Conservation (phyloP, 1,284 basidiomycete genomes). For the Naganishia liquefaciens region DNA sequence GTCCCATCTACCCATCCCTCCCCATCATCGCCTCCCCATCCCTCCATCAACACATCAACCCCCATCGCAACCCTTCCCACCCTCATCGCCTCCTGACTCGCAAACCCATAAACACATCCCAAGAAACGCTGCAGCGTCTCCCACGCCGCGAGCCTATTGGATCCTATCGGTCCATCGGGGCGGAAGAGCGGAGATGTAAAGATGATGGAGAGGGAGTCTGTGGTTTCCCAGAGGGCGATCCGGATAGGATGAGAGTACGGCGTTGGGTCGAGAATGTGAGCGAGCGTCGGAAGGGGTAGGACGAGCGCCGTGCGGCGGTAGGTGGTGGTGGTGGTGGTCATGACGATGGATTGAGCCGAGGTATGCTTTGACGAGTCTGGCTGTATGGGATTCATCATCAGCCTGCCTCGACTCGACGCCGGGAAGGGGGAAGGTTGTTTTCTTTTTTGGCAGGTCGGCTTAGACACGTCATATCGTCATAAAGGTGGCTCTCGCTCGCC, state of each 20-base stretch:
- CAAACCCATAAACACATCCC: conserved; percentile 48
- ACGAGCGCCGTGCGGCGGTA: conserved; percentile 17
- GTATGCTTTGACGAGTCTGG: background rate
- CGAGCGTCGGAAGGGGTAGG: conserved; percentile 15
- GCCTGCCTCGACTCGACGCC: background rate
- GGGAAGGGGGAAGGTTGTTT: background rate
- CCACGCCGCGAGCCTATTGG: conserved; percentile 36
- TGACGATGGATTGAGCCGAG: too few species aligned
- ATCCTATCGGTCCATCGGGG: background rate
- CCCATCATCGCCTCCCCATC: conserved; percentile 36
- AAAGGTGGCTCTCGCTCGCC: too few species aligned
- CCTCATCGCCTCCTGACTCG: conserved; percentile 43
- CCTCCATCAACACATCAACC: conserved; percentile 46
- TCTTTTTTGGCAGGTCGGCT: too few species aligned
- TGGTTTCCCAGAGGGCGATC: conserved; percentile 2
- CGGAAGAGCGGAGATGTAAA: conserved; percentile 13
- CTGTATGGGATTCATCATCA: background rate
- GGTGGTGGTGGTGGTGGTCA: background rate
- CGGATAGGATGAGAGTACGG: conserved; percentile 14
- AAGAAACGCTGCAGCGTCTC: conserved; percentile 47
- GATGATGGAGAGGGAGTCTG: conserved; percentile 7
- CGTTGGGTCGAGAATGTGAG: conserved; percentile 9
- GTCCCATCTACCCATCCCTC: background rate
- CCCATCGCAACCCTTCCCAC: conserved; percentile 45
- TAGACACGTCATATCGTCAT: too few species aligned